Evolutionary conservation across 2,329 filamentous ascomycete genomes (phyloP).

Genomic region (Clonostachys byssicola): DNA sequence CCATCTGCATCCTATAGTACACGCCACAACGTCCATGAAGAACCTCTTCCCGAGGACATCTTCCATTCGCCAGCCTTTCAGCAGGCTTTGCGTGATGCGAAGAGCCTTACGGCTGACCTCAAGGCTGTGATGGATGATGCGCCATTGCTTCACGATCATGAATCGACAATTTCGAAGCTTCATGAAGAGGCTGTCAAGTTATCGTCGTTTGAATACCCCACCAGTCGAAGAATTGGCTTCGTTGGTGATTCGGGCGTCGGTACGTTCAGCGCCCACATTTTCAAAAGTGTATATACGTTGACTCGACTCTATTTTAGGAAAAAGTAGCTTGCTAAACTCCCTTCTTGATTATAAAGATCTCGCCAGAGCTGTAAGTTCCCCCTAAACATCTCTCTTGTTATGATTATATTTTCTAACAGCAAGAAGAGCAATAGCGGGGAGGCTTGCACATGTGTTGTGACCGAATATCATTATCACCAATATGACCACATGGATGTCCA

Average conservation of each 20-base stretch:
- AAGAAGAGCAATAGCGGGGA: slow-evolving; percentile 33
- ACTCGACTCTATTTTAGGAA: slow-evolving; percentile 20
- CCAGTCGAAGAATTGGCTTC: slow-evolving; percentile 35
- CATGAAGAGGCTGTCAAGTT: slow-evolving; percentile 22
- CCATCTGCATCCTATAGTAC: no score
- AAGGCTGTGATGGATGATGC: slow-evolving; percentile 23
- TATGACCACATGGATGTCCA: slow-evolving; percentile 21
- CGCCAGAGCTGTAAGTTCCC: slow-evolving; percentile 31
- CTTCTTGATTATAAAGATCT: slow-evolving; percentile 33
- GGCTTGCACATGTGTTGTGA: slow-evolving; percentile 43
- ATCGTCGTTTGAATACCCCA: slow-evolving; percentile 27
- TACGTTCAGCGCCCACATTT: slow-evolving; percentile 6
- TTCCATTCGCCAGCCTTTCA: slow-evolving; percentile 31
- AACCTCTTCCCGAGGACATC: slow-evolving; percentile 22
- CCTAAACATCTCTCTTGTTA: background rate
- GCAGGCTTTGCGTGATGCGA: slow-evolving; percentile 22
- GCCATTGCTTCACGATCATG: slow-evolving; percentile 23
- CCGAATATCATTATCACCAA: slow-evolving; percentile 36
- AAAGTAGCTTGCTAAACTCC: slow-evolving; percentile 45
- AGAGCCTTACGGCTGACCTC: slow-evolving; percentile 20
- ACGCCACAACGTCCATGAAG: slow-evolving; percentile 17
- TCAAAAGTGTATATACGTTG: background rate
- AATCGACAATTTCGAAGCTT: slow-evolving; percentile 30
- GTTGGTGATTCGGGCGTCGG: slow-evolving; percentile 43
- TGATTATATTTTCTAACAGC: background rate